Evolutionary conservation across 129 eudicot species (phyloP), one percentile per base, ranked within the genome.

Genomic region (Pulicaria dysenterica): DNA sequence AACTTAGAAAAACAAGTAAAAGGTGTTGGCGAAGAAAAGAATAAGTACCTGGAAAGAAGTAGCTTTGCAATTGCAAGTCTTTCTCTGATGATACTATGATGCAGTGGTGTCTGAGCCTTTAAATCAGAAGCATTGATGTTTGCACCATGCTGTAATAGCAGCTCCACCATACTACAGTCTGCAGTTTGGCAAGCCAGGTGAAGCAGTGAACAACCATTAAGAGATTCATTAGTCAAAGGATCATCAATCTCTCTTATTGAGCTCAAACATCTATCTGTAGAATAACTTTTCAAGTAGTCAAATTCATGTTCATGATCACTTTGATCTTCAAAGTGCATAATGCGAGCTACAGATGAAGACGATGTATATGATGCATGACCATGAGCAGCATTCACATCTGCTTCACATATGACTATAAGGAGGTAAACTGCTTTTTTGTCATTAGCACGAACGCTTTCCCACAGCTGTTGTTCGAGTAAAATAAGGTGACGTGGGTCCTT

Each of bases 91-190:
- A 93, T 80, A 70, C 91, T 40, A 38, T 90, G 89, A 82, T 93
- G 98, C 74, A 93, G 82, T 24, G 98, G 91, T 49, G 95, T 93
- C 53, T 83, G 96, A 55, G 89, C 95, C 84, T 76, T 87, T 9
- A 83, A 82, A 79, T 93, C 98, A 69, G 77, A 76, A 46, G 87
- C 83, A 59, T 85, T 77, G 3, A 87, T 64, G 59, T 82, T 79
- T 42, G 98, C 96, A 24, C 98, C 98, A 63, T 89, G 83, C 67
- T 89, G 98, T 50, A 93, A 63, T 48, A 93, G 92, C 72, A 93
- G 81, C 78, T 93, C 98, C 24, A 93, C 95, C 98, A 93, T 93
- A 59, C 90, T 85, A 62, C 86, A 67, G 77, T 93, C 98, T 60
- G 92, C 85, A 63, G 85, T 85, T 79, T 90, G 98, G 71, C 92